These are phyloP conservation scores for Mallotus repandus DNA, from an alignment of 441 rosid species.

Conservation along the genomic window DNA sequence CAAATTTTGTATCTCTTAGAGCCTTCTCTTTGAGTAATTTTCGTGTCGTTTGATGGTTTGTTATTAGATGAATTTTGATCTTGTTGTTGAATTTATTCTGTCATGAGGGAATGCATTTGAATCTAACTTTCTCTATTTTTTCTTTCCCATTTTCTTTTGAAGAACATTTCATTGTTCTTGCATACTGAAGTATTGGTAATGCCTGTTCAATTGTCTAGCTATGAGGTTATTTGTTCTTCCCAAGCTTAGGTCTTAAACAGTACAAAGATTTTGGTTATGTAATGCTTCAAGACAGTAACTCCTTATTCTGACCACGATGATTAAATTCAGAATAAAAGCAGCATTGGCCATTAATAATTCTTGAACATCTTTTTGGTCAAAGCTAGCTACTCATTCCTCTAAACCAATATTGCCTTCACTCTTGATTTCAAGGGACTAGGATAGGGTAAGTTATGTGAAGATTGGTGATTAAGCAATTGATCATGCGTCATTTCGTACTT, in stretches of 20 bases:
- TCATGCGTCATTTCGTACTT: neutral
- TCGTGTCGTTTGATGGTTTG: neutral
- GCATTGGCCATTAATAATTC: neutral
- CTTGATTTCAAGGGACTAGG: neutral
- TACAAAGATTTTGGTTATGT: neutral
- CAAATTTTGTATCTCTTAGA: neutral
- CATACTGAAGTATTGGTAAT: neutral
- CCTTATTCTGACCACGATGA: neutral
- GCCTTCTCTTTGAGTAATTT: slow-evolving; percentile 2
- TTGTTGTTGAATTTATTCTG: neutral
- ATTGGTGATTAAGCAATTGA: slow-evolving; percentile 8
- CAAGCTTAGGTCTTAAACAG: neutral
- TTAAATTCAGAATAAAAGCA: neutral
- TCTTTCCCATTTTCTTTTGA: neutral
- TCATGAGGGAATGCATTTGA: neutral
- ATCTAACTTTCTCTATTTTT: neutral
- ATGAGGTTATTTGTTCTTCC: neutral
- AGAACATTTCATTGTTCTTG: neutral
- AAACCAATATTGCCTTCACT: neutral
- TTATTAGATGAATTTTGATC: neutral
- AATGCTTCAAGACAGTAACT: neutral
- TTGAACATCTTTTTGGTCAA: neutral
- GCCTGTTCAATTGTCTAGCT: neutral
- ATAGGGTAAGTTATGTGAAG: neutral
- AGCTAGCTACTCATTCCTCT: neutral